Evolutionary conservation across 2,329 filamentous ascomycete species (phyloP).

Genomic region (Exophiala lecanii-corni): DNA sequence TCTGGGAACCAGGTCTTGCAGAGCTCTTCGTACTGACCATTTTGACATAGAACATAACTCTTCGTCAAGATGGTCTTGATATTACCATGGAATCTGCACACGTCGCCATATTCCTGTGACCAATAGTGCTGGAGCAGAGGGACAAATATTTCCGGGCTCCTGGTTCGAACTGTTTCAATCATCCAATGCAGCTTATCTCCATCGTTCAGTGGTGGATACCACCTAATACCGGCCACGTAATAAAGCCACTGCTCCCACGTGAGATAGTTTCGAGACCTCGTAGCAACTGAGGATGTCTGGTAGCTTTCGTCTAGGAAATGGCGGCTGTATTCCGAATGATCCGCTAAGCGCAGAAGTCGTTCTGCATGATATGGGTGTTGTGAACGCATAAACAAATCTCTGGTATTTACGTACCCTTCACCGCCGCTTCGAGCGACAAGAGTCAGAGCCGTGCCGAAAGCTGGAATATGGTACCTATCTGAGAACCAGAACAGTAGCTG

Average conservation of each 20-base stretch:
- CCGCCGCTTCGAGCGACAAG: background rate
- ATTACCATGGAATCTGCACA: background rate
- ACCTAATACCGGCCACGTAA: conserved; percentile 4
- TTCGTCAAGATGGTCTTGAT: background rate
- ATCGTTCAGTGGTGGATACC: conserved; percentile 6
- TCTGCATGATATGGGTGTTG: conserved; percentile 1
- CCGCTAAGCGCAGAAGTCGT: background rate
- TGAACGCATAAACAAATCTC: conserved; percentile 4
- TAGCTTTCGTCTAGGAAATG: background rate
- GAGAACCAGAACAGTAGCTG: conserved; percentile 11
- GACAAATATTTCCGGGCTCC: background rate
- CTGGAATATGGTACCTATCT: background rate
- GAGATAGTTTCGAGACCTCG: background rate
- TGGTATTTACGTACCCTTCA: background rate
- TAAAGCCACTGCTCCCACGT: conserved; percentile 6
- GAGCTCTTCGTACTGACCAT: conserved; percentile 6
- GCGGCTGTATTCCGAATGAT: background rate
- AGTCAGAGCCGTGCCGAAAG: background rate
- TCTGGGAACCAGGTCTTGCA: conserved; percentile 12
- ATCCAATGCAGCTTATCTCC: conserved; percentile 4
- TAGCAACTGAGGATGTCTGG: conserved; percentile 3
- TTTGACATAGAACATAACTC: conserved; percentile 6
- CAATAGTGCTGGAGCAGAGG: background rate
- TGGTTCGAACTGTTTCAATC: background rate
- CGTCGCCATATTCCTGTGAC: conserved; percentile 1